Conservation (phyloP, 108 stramenopile genomes). For the Parietichytrium sp. region DNA sequence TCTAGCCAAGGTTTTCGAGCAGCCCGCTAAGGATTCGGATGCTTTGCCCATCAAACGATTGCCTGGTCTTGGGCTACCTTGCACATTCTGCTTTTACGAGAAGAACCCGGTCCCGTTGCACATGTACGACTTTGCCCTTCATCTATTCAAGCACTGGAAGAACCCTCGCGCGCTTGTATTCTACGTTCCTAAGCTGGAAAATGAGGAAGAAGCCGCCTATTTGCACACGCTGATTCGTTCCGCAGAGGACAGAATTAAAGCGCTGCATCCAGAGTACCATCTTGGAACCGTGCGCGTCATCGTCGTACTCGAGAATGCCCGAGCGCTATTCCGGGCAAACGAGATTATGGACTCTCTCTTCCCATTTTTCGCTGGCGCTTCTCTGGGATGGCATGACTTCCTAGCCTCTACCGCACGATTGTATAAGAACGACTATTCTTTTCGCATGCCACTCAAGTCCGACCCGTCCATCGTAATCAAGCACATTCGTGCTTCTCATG, state of each 20-base stretch:
- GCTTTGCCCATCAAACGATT: conserved; percentile 31
- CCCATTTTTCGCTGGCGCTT: conserved; percentile 25
- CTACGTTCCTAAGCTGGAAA: conserved; percentile 29
- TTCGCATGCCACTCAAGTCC: conserved; percentile 22
- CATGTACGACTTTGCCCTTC: conserved; percentile 1
- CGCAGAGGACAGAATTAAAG: background rate
- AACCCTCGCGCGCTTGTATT: background rate
- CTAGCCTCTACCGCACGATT: conserved; percentile 12
- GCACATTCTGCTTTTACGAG: background rate
- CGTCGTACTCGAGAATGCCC: conserved; percentile 30
- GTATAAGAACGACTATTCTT: conserved; percentile 1
- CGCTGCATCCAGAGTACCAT: background rate
- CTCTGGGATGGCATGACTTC: conserved; percentile 36
- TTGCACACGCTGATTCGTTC: background rate
- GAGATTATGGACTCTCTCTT: conserved; percentile 9
- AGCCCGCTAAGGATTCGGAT: background rate
- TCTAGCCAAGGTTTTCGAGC: background rate
- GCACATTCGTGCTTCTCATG: conserved; percentile 18
- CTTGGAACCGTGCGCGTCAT: conserved; percentile 22
- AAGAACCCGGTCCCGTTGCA: background rate
- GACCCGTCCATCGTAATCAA: conserved; percentile 23
- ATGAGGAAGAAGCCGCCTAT: conserved; percentile 20
- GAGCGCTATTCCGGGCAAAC: conserved; percentile 22
- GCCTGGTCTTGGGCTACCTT: background rate
- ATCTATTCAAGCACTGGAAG: conserved; percentile 9